Percentiles rank a stretch among this genome's conserved stretches.
Conservation (phyloP, 1,284 basidiomycete species). For the Microbotryum violaceum region DNA sequence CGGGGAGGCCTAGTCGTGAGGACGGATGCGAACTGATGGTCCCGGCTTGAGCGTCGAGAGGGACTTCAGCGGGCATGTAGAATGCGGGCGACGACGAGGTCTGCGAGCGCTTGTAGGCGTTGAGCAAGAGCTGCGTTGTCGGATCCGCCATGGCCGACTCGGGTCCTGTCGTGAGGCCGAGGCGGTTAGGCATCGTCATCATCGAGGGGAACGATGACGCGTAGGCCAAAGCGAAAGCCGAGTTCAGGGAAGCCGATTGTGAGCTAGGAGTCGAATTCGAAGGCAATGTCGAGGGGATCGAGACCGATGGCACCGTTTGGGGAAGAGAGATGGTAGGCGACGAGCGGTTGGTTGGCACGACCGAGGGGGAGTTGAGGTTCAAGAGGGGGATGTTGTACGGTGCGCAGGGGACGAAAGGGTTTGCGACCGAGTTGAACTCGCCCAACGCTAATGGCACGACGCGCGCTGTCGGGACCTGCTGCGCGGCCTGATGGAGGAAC, state of each 20-base stretch:
- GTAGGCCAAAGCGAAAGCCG: background rate
- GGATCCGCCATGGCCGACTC: background rate
- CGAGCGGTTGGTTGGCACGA: background rate
- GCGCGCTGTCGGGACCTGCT: slow-evolving; percentile 3
- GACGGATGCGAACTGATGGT: no score
- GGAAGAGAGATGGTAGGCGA: slow-evolving; percentile 1
- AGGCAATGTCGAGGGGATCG: background rate
- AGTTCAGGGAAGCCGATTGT: background rate
- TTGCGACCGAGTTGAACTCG: no score
- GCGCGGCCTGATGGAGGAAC: slow-evolving; percentile 6
- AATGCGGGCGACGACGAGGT: no score
- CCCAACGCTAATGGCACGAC: no score
- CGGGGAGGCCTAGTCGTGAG: no score
- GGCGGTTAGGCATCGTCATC: slow-evolving; percentile 7
- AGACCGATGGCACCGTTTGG: slow-evolving; percentile 1
- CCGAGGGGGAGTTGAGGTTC: no score
- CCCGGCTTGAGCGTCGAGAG: no score
- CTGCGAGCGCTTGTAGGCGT: slow-evolving; percentile 4
- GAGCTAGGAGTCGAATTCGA: background rate
- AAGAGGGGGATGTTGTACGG: no score
- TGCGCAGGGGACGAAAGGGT: no score
- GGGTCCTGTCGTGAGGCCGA: slow-evolving; percentile 2
- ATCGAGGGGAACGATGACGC: slow-evolving; percentile 1
- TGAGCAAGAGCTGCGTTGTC: background rate
- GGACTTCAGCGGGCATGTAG: no score